These are phyloP conservation scores for Trypanosoma platydactyli DNA, from an alignment of 208 protist species.

Conservation along the genomic window DNA sequence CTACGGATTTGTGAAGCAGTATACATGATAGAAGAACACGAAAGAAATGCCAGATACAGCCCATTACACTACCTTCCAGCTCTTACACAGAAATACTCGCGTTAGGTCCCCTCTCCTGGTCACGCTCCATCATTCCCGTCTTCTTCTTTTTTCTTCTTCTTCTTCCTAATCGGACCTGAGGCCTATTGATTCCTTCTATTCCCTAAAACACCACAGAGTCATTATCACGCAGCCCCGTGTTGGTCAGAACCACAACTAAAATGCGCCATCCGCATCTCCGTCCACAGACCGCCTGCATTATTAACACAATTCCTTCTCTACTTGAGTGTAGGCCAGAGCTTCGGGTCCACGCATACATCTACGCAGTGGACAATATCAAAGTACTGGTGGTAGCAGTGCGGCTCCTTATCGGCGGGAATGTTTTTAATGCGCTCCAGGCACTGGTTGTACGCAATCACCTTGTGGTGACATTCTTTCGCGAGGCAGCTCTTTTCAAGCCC, in stretches of 20 bases:
- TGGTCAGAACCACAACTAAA: too few species aligned
- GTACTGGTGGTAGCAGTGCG: conserved; percentile 81
- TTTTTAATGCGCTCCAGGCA: conserved; percentile 82
- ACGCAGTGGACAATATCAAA: conserved; percentile 84
- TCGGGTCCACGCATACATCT: conserved; percentile 74
- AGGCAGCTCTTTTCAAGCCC: conserved; percentile 77
- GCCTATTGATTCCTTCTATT: background rate
- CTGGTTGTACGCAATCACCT: conserved; percentile 59
- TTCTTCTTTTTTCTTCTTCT: background rate
- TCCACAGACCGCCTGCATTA: background rate
- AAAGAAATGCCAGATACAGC: background rate
- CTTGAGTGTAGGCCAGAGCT: conserved; percentile 78
- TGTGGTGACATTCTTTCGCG: conserved; percentile 54
- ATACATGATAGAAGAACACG: too few species aligned
- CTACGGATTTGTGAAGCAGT: too few species aligned
- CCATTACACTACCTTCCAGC: background rate
- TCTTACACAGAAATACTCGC: background rate
- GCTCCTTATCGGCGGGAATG: conserved; percentile 56
- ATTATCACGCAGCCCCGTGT: background rate
- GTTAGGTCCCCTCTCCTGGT: background rate
- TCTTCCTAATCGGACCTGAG: background rate
- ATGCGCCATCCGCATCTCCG: background rate
- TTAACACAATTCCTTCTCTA: conserved; percentile 33
- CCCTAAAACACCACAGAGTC: conserved; percentile 9
- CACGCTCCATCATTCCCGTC: background rate